Conservation (phyloP, 306 rosid species). For the Castanospermum australe region DNA sequence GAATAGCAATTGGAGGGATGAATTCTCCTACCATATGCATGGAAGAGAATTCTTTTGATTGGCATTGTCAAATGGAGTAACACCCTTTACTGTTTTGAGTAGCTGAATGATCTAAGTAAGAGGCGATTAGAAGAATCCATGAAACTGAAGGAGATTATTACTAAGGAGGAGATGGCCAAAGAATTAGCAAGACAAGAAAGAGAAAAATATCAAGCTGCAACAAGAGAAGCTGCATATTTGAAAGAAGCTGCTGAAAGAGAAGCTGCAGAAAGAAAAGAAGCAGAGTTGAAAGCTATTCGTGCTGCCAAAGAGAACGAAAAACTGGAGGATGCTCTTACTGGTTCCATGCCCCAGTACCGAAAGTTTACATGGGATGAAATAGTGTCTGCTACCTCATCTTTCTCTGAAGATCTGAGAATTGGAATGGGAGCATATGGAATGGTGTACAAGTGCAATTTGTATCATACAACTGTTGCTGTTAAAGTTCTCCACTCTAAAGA, state of each 20-base stretch:
- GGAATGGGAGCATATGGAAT: conserved; percentile 89
- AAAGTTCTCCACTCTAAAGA: conserved; percentile 75
- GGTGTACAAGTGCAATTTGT: conserved; percentile 79
- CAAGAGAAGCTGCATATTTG: conserved; percentile 56
- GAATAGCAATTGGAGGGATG: neutral
- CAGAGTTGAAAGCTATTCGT: conserved; percentile 59
- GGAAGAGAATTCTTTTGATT: neutral
- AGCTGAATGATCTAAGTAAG: conserved; percentile 60
- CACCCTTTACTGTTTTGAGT: conserved; percentile 33
- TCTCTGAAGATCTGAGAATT: conserved; percentile 77
- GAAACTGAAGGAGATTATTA: conserved; percentile 61
- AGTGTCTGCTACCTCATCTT: conserved; percentile 76
- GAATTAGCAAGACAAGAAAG: conserved; percentile 54
- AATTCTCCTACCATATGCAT: neutral
- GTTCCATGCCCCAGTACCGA: conserved; percentile 57
- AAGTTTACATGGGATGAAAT: conserved; percentile 84
- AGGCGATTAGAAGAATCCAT: conserved; percentile 53
- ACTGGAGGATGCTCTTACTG: conserved; percentile 68
- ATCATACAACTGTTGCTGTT: conserved; percentile 89
- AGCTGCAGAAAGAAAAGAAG: conserved; percentile 63
- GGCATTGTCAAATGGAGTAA: conserved; percentile 26
- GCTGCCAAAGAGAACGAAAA: conserved; percentile 68
- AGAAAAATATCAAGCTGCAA: conserved; percentile 61
- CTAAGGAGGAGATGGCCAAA: conserved; percentile 58
- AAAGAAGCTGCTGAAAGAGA: conserved; percentile 73